Conservation (phyloP, 2,329 filamentous ascomycete species). For the Aspergillus neotritici region DNA sequence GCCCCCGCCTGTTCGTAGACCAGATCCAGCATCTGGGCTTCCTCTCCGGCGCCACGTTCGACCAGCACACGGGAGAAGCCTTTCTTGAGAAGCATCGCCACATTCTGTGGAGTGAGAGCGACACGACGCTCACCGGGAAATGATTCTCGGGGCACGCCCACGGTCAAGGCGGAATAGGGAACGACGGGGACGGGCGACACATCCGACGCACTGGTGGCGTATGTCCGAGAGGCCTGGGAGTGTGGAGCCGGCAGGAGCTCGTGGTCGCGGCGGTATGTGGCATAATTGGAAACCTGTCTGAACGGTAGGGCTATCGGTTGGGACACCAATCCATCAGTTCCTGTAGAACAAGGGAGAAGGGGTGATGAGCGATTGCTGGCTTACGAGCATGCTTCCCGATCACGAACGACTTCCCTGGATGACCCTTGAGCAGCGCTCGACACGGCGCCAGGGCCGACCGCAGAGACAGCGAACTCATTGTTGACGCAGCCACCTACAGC, state of each 20-base stretch:
- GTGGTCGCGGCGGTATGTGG: constrained; percentile 7
- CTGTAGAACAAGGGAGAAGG: background rate
- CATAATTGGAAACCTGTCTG: constrained; percentile 9
- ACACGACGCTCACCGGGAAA: constrained; percentile 75
- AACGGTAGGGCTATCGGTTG: constrained; percentile 13
- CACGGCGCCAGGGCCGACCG: constrained; percentile 24
- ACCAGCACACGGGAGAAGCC: constrained; percentile 72
- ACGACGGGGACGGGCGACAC: constrained; percentile 22
- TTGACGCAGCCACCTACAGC: background rate
- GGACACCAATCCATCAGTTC: constrained; percentile 1
- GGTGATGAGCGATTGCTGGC: constrained; percentile 6
- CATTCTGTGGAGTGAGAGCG: constrained; percentile 78
- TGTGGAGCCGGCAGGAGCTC: constrained; percentile 4
- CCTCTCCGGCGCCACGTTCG: constrained; percentile 71
- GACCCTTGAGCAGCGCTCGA: constrained; percentile 16
- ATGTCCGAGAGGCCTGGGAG: constrained; percentile 15
- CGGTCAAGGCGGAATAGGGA: constrained; percentile 66
- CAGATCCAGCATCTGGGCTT: constrained; percentile 70
- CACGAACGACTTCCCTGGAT: constrained; percentile 19
- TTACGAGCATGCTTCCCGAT: constrained; percentile 18
- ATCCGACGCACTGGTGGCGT: constrained; percentile 19
- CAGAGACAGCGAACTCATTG: constrained; percentile 25
- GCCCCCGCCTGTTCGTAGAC: constrained; percentile 75
- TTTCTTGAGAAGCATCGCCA: constrained; percentile 75
- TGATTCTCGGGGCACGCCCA: constrained; percentile 76